Conservation (phyloP, 257 asterid species). For the Oldenlandia corymbosa region DNA sequence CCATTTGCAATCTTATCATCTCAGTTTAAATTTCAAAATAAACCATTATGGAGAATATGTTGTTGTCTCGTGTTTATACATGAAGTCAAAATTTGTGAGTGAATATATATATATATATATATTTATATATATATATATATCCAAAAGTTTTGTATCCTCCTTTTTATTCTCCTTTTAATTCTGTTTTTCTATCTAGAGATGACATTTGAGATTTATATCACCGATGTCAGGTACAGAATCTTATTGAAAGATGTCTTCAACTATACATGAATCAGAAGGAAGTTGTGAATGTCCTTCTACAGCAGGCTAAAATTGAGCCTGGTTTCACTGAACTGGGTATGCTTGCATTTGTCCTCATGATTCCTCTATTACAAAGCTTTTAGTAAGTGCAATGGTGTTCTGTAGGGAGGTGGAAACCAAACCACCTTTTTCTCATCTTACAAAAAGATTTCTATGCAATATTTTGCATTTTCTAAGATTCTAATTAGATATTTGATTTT, state of each 20-base stretch:
- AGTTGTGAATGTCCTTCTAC: constrained; percentile 68
- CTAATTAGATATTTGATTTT: not conserved
- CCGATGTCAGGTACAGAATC: constrained; percentile 71
- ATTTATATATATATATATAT: not conserved
- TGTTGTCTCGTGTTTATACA: not conserved
- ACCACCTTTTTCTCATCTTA: no score
- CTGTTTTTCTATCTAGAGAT: no score
- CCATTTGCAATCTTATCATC: not conserved
- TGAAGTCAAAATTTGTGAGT: not conserved
- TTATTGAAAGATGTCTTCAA: constrained; percentile 96
- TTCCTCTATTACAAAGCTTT: not conserved
- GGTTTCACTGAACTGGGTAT: constrained; percentile 93
- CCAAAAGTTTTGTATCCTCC: constrained; percentile 7
- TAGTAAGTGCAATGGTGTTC: not conserved
- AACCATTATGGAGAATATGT: not conserved
- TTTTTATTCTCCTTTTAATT: not conserved
- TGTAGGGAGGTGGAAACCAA: not conserved
- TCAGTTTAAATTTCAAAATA: not conserved
- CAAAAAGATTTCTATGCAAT: no score
- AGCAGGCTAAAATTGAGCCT: constrained; percentile 90
- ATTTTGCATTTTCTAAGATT: no score
- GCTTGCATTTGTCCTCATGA: not conserved
- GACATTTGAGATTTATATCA: not conserved
- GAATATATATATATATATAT: no score
- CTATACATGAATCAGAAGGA: constrained; percentile 91